These are phyloP conservation scores for Funneliformis caledonium DNA, from an alignment of 371 early-diverging fungal genomes.

Conservation along the genomic window DNA sequence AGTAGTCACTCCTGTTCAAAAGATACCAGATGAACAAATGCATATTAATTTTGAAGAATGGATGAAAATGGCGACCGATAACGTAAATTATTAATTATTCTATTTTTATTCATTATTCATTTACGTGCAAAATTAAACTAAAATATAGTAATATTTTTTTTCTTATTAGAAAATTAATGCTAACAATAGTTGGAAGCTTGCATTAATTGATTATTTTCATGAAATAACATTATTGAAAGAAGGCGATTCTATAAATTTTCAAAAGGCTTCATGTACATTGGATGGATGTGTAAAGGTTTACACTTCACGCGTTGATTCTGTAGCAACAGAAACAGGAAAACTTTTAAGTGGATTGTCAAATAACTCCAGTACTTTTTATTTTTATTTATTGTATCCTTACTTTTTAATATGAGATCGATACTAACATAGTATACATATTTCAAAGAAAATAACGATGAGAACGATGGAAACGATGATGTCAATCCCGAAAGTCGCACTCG, in stretches of 20 bases:
- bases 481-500: slow-evolving; percentile 44
- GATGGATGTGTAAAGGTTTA: slow-evolving; percentile 99
- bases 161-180: slow-evolving; percentile 96
- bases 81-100: slow-evolving; percentile 62
- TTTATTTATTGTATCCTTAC: background rate
- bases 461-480: slow-evolving; percentile 57
- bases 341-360: slow-evolving; percentile 88
- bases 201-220: slow-evolving; percentile 98
- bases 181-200: slow-evolving; percentile 97
- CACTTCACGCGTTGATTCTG: slow-evolving; percentile 98
- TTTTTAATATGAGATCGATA: background rate
- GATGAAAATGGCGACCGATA: slow-evolving; percentile 97
- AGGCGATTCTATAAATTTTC: slow-evolving; percentile 98
- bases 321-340: slow-evolving; percentile 94
- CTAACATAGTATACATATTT: too few species aligned
- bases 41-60: slow-evolving; percentile 76
- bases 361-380: slow-evolving; percentile 57
- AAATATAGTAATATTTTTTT: background rate
- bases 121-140: background rate
- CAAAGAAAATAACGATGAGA: slow-evolving; percentile 48
- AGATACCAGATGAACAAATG: slow-evolving; percentile 42
- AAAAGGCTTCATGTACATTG: slow-evolving; percentile 98
- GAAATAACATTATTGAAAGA: slow-evolving; percentile 94
- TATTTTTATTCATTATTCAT: background rate
- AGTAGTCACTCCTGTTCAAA: slow-evolving; percentile 35